Base-by-base conservation (phyloP, 768 basidiomycete genomes). In the Gloeostereum incarnatum region DNA sequence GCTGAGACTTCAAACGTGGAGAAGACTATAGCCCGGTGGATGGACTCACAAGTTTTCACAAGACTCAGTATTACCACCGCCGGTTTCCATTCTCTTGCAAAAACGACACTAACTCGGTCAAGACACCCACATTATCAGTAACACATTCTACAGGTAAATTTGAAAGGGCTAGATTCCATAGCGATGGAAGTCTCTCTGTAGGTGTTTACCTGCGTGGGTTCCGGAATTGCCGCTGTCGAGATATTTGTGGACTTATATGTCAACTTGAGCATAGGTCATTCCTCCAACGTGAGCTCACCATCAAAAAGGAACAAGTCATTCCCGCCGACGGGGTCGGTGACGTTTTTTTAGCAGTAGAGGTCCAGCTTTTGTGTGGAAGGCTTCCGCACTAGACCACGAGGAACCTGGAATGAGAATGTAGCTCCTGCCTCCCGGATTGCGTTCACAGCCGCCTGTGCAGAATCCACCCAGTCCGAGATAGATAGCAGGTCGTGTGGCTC, bases 351-450 rank as follows among this genome's bases (percentile, higher is more conserved):
- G 43, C 23, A 79, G 59, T 7, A 63, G 59, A 2, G 61, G 62
- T 7, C 66, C 71, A 16, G 71, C 68, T 33, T 66, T 65, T 8
- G 64, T 67, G 1, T 65, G 61, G 31, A 71, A 43, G 10, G 53
- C 49, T 29, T 54, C 47, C 6, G 56, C 52, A 31, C 54, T 52
- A 1, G 56, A 52, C 51, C 51, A 58, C 11, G 49, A 55, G 24
- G 55, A 55, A 21, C 56, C 78, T 1, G 77, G 73, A 31, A 78
- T 58, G 16, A 75, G 65, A 44, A 79, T 71, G n/a, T 62, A 1
- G 77, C 77, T 19, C 72, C 73, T 13, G 66, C 73, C 8, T 58
- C 51, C 38, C 78, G 73, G 44, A 80, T 78, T 4, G 73, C 75
- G 32, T 67, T 75, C 10, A 79, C 75, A 11, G 68, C 73, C 11